Evolutionary conservation across 2,329 filamentous ascomycete genomes (phyloP), one percentile per base, ranked within the genome.

Genomic region (Fusarium palustre): DNA sequence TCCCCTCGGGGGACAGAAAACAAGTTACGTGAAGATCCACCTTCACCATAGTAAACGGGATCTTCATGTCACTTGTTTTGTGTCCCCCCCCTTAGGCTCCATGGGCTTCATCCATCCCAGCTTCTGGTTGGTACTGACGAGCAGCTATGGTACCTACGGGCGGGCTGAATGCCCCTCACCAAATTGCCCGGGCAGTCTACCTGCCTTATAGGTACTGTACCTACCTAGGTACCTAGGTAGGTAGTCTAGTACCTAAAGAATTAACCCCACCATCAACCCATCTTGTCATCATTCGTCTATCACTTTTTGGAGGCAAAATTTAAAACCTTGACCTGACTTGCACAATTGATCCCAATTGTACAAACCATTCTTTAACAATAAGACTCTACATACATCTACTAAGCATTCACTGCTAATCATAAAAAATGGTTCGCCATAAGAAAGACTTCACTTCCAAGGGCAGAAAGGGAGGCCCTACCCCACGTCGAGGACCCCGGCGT

Each of bases 391-490:
- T 39, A 61, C 20, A 9, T 25, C 20, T 11, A 43, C 30, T 2
- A 22, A n/a, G 20, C 16, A 33, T 24, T 11, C 28, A 8, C 10
- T 20, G 16, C 11, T 13, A 16, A 11, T 6, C 11, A 25, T 25
- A 33, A 22, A 42, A 33, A 43, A 97, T 97, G 94, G 94, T 97
- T 56, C 93, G 95, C 64, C 95, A 97, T 82, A 98, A 97, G 83
- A 98, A 98, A 81, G 94, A 97, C 81, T 78, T 80, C 57, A 87
- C 87, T 73, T 88, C 90, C 77, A 88, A 91, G 78, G 91, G 92
- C 76, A 94, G 93, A 79, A 93, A 92, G 74, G 83, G 83, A 75
- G 83, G 83, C 72, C 86, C 70, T 85, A 88, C 64, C 81, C 85
- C 16, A 85, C 89, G 65, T 42, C 69, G 74, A 70, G 82, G 85